Evolutionary conservation across 345 rosid genomes (phyloP).

Genomic region (Citrus cavaleriei): DNA sequence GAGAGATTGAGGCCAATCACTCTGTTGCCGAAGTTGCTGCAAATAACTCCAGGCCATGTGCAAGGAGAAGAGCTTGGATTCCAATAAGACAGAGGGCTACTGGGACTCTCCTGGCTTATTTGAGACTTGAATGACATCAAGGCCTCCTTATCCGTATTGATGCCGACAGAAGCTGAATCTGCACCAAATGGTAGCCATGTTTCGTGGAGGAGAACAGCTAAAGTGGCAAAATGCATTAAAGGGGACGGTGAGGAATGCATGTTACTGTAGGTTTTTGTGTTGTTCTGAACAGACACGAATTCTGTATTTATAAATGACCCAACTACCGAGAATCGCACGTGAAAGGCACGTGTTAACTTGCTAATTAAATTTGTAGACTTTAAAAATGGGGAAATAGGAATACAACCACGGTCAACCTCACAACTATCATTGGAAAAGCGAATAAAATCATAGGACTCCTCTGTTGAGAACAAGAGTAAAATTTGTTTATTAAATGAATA

Average conservation of each 20-base stretch:
- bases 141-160: constrained; percentile 34
- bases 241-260: background rate
- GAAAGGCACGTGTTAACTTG: too few species aligned
- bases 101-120: constrained; percentile 11
- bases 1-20: constrained; percentile 33
- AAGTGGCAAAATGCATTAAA: background rate
- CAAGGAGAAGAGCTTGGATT: constrained; percentile 33
- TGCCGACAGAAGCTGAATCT: constrained; percentile 14
- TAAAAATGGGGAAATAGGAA: too few species aligned
- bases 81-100: constrained; percentile 34
- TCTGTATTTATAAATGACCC: too few species aligned
- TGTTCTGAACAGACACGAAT: too few species aligned
- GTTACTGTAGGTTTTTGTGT: too few species aligned
- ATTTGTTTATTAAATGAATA: too few species aligned
- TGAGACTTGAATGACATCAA: constrained; percentile 43
- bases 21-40: constrained; percentile 25
- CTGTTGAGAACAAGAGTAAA: too few species aligned
- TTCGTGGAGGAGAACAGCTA: background rate
- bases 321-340: too few species aligned
- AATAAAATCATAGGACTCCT: too few species aligned
- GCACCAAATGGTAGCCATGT: constrained; percentile 1
- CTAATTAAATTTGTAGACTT: too few species aligned
- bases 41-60: constrained; percentile 47
- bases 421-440: too few species aligned
- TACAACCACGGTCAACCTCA: too few species aligned